These are phyloP conservation scores for Boletus holoroseus DNA, from an alignment of 1,284 basidiomycete species.

Conservation along the genomic window DNA sequence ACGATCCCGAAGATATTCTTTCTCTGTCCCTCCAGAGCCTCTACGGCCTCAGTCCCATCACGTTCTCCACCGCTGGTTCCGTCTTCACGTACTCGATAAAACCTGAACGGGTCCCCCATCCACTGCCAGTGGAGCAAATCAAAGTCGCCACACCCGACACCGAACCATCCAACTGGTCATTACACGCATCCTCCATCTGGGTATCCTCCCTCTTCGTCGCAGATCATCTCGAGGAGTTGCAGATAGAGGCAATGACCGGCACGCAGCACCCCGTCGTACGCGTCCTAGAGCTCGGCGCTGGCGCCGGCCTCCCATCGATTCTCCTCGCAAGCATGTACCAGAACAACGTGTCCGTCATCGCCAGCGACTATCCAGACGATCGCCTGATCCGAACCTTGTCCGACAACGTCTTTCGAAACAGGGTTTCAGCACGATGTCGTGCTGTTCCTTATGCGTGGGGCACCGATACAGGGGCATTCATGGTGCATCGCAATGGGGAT, in stretches of 20 bases:
- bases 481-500: constrained; percentile 6
- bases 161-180: constrained; percentile 58
- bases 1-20: constrained; percentile 60
- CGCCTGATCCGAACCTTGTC: constrained; percentile 52
- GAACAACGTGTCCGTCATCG: constrained; percentile 41
- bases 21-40: constrained; percentile 54
- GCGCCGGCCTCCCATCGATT: constrained; percentile 67
- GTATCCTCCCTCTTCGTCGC: constrained; percentile 58
- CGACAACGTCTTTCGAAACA: constrained; percentile 53
- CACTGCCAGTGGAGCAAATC: constrained; percentile 16
- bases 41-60: constrained; percentile 57
- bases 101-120: constrained; percentile 5
- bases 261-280: constrained; percentile 26
- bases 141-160: constrained; percentile 58
- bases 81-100: constrained; percentile 39
- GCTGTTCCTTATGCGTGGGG: constrained; percentile 62
- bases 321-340: constrained; percentile 47
- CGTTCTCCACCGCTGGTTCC: constrained; percentile 50
- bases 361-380: constrained; percentile 68
- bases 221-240: constrained; percentile 46
- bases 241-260: constrained; percentile 10
- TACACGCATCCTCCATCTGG: constrained; percentile 75
- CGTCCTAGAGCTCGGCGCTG: constrained; percentile 68
- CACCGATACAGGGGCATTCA: constrained; percentile 35
- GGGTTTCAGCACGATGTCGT: constrained; percentile 41